A percentile compares a stretch with the other conserved stretches of the same genome.
Conservation (phyloP, 495 filamentous ascomycete species). For the Trichoderma gamsii region DNA sequence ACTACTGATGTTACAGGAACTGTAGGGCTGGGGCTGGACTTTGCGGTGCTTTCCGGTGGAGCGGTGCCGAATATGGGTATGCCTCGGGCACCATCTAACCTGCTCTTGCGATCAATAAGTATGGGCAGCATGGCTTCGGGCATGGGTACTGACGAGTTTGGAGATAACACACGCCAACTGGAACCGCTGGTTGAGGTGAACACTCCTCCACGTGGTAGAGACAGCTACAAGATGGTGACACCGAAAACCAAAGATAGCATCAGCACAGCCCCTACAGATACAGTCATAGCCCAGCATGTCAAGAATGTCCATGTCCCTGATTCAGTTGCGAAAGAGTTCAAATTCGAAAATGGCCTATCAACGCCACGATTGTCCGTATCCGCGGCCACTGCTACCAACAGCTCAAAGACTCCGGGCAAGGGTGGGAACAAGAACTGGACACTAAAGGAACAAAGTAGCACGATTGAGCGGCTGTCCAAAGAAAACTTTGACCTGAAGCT, state of each 20-base stretch:
- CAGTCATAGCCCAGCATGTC: conserved; percentile 79
- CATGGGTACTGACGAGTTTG: conserved; percentile 57
- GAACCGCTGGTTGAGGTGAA: conserved; percentile 46
- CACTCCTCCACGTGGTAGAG: conserved; percentile 23
- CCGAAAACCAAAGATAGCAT: conserved; percentile 47
- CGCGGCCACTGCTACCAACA: conserved; percentile 41
- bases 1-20: conserved; percentile 59
- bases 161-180: conserved; percentile 49
- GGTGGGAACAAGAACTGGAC: conserved; percentile 77
- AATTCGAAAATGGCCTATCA: conserved; percentile 48
- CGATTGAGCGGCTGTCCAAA: conserved; percentile 90
- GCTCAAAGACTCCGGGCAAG: conserved; percentile 45
- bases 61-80: conserved; percentile 56
- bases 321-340: conserved; percentile 78
- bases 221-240: conserved; percentile 28
- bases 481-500: conserved; percentile 97
- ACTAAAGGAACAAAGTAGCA: conserved; percentile 92
- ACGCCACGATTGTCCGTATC: conserved; percentile 46
- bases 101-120: conserved; percentile 73
- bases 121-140: conserved; percentile 94
- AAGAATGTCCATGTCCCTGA: conserved; percentile 85
- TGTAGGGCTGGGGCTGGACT: conserved; percentile 65
- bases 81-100: conserved; percentile 36
- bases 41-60: conserved; percentile 77
- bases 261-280: conserved; percentile 68